Evolutionary conservation across 1,284 basidiomycete species (phyloP), one percentile per base, ranked within the genome.

Genomic region (Cryptococcus floricola): DNA sequence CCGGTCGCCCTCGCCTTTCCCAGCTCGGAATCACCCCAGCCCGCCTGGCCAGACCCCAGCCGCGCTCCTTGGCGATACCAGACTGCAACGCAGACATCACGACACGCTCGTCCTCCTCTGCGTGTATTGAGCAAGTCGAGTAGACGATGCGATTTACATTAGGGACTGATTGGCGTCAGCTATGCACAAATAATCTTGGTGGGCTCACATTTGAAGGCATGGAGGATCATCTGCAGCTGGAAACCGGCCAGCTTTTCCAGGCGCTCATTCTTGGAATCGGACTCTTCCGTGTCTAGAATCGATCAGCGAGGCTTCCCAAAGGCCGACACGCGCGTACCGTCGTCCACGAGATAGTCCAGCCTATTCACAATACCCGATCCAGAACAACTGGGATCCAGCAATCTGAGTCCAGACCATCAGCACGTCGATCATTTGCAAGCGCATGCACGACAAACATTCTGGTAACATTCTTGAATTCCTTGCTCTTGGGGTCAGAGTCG

Each of bases 81-180:
- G 86, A 87, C 50, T 79, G 78, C 38, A 97, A 80, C 1, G 87
- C 87, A 52, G 82, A 80, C n/a, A 84, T 78, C 2, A 91, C 86
- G 37, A 91, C 89, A 18, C 81, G 79, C 65, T 99, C 96, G 76
- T 99, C 95, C 72, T 99, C 96, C 49, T 83, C 83, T 7, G 87
- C 83, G 74, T 98, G 88, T 47, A 97, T 81, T 58, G 91, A 95
- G 75, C 95, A 98, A 12, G 95, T 98, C 19, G 93, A 98, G 77
- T 98, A 98, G 16, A 94, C 92, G 57, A 98, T 89, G 62, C 84
- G 85, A 52, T 81, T 64, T 3, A 82, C 53, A 28, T 52, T 51
- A 5, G 51, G 41, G 46, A 61, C 54, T 56, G 41, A 31, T 1
- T 23, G 19, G 34, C 53, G 28, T 44, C 19, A 7, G 14, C 34